These are phyloP conservation scores for Takashimella tepidaria DNA, from an alignment of 1,284 basidiomycete species.

Conservation along the genomic window DNA sequence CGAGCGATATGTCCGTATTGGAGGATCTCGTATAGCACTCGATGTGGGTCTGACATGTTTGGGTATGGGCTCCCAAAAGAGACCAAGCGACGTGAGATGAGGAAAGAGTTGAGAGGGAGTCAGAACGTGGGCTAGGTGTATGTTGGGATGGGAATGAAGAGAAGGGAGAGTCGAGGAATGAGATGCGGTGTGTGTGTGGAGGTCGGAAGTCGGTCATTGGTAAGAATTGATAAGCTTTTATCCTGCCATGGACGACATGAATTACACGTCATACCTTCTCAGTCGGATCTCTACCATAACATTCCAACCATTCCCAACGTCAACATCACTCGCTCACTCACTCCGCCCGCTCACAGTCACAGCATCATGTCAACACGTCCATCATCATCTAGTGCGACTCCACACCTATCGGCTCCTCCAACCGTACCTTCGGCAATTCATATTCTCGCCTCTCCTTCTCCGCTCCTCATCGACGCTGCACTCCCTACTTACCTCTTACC, in stretches of 20 bases:
- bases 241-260: neutral
- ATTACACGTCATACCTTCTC: neutral
- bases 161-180: neutral
- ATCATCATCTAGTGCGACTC: slow-evolving; percentile 29
- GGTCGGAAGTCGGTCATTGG: neutral
- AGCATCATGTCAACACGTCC: slow-evolving; percentile 36
- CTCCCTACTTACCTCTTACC: slow-evolving; percentile 81
- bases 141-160: neutral
- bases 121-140: no score
- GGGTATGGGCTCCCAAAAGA: no score
- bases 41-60: neutral
- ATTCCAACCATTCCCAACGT: neutral
- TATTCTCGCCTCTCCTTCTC: slow-evolving; percentile 42
- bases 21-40: slow-evolving; percentile 9
- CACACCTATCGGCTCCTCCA: slow-evolving; percentile 27
- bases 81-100: no score
- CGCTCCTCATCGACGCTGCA: slow-evolving; percentile 60
- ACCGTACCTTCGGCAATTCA: slow-evolving; percentile 39
- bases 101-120: neutral
- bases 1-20: slow-evolving; percentile 6
- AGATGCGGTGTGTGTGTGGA: neutral
- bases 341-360: neutral
- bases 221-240: neutral
- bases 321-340: neutral
- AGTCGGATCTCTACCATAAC: slow-evolving; percentile 7